Base-by-base conservation (phyloP, 2,329 filamentous ascomycete species). In the Fusarium nelsonii region DNA sequence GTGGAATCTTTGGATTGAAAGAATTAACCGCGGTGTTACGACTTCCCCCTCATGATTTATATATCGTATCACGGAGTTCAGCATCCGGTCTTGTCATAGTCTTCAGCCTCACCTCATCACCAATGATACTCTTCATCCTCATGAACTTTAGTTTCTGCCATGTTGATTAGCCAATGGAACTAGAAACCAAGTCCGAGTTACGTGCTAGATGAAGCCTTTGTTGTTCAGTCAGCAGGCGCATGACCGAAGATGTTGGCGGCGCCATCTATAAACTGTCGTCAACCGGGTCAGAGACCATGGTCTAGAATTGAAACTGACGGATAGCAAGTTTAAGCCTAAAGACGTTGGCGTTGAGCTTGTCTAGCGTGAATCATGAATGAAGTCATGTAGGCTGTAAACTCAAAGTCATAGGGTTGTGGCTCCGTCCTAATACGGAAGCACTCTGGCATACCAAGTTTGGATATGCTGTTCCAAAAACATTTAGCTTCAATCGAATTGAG, bases 341-440 rank as follows among this genome's bases (percentile, higher is more conserved):
- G n/a, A 18, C 37, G 37, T 40, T 40, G 50, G 37, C 43, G 43
- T 40, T 18, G 33, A 58, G 14, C 32, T 44, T n/a, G 15, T 12
- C 15, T 30, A 49, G 34, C 32, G 15, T 53, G 32, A 58, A 33
- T 44, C 33, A 26, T 34, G 9, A 18, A 20, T 26, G n/a, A 32
- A 23, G 18, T 16, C 50, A 26, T 34, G 33, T 23, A 30, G 4
- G 30, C 30, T 30, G 30, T 55, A 36, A 46, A 32, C 28, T 20
- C 18, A 20, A 39, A 18, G 10, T 15, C 34, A 15, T 15, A n/a
- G 43, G 23, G 28, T 20, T 58, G 28, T 32, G 14, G 52, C 41
- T 63, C 58, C 50, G 60, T 49, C 16, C 28, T 18, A n/a, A 28
- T 12, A 20, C 58, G 58, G 60, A 63, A 49, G 15, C n/a, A 10